phyloP scores from a whole-genome alignment of 2,329 filamentous ascomycete genomes.

The Fusarium pseudonygamai region DNA sequence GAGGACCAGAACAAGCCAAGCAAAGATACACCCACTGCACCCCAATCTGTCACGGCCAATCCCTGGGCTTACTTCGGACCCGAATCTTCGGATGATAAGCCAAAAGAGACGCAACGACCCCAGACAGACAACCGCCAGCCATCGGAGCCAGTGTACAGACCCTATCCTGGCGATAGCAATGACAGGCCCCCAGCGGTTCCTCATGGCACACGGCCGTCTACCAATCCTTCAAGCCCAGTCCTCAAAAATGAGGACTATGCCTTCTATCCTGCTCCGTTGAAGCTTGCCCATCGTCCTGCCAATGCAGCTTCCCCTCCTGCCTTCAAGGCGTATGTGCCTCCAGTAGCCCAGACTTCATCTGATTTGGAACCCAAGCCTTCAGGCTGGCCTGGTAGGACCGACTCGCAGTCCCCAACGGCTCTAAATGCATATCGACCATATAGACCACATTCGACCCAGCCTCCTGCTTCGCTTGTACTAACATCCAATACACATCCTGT shows the following conservation, averaged over 20 bases:
- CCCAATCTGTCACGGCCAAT: constrained; percentile 38
- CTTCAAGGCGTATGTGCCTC: constrained; percentile 46
- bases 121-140: constrained; percentile 10
- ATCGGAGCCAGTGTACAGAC: constrained; percentile 23
- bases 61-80: constrained; percentile 49
- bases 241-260: constrained; percentile 4
- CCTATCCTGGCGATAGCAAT: constrained; percentile 26
- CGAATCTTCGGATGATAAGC: constrained; percentile 8
- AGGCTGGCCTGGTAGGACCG: constrained; percentile 16
- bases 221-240: constrained; percentile 18
- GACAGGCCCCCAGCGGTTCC: constrained; percentile 18
- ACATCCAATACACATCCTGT: constrained; percentile 7
- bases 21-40: neutral
- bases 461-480: constrained; percentile 3
- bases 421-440: constrained; percentile 45
- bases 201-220: constrained; percentile 24
- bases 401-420: constrained; percentile 35
- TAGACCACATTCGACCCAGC: constrained; percentile 35
- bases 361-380: constrained; percentile 18
- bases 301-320: constrained; percentile 32
- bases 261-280: constrained; percentile 44
- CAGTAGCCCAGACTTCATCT: constrained; percentile 18
- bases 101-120: neutral
- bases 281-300: constrained; percentile 38
- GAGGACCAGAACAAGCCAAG: constrained; percentile 7